Evolutionary conservation across 169 alveolate genomes (phyloP), one percentile per base, ranked within the genome.

Genomic region (Plasmodium cynomolgi): DNA sequence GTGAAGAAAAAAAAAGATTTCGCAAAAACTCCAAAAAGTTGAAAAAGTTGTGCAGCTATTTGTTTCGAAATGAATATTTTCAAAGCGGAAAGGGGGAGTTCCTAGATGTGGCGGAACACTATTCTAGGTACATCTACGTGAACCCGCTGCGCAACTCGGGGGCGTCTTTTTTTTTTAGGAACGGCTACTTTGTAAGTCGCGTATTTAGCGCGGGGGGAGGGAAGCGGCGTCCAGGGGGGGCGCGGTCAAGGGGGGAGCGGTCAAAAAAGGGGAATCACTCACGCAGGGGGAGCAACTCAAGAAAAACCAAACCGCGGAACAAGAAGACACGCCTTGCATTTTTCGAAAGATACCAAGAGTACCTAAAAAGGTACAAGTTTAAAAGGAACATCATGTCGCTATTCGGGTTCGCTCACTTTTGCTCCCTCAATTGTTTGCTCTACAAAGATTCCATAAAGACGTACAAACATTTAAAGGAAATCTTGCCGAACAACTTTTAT

Each of bases 341-440:
- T 74, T 54, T 74, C 26, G 33, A 50, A 29, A 85, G 68, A 68
- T 85, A 85, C 62, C 39, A 75, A 17, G 81, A 23, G 37, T 85
- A 85, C 82, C 33, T 50, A 37, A 73, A 56, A 75, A 77, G 44
- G 71, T 33, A 85, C 29, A 85, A 54, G 20, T 85, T 85, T 39
- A 85, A 54, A 85, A 85, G 80, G 54, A 85, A 75, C 13, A 13
- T 85, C 29, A 58, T 85, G 93, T 44, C 93, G 9, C 56, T 85
- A 75, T 85, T 85, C 71, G 93, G 86, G 23, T 85, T 74, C 80
- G 93, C 93, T 3, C 93, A 85, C 80, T 85, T 75, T 77, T 85
- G 93, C 41, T 85, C 93, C 15, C 82, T 85, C 11, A 85, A 85
- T 50, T 29, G 17, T 73, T 33, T 13, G 20, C 54, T 33, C 20